Base-by-base conservation (phyloP, 2,329 filamentous ascomycete genomes). In the Curvularia eragrostidis region DNA sequence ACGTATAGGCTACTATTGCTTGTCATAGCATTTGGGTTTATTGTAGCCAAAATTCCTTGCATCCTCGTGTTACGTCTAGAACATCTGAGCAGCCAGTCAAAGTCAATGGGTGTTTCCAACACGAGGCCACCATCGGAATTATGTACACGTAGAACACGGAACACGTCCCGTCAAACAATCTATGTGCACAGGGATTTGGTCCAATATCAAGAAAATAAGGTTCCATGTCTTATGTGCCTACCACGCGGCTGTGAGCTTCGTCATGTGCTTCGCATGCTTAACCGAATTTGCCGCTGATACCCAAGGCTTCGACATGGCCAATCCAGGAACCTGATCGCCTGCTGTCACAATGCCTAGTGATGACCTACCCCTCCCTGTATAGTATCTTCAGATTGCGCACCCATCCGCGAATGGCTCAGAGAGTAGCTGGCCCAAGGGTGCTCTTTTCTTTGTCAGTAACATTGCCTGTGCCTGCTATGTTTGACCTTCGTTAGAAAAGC, bases 221-320 rank as follows among this genome's bases (percentile, higher is more conserved):
- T 48, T n/a, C 21, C 15, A 13, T 23, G 21, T 30, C 23, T 36
- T 21, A 12, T 9, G n/a, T 12, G 32, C 46, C 46, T 19, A 48
- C 19, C 7, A 39, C 56, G 41, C 51, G 56, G 59, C 62, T 58
- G 18, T 52, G 54, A 61, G 59, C 61, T 64, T 65, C 46, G 32
- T 26, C 39, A 51, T 57, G 26, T 47, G 60, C 56, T 63, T 63
- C 54, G 30, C 49, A 54, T 28, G 57, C 64, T 64, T 67, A 67
- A 48, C 66, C 65, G 58, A 52, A 28, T 13, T 39, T 47, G 46
- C 43, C 59, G 59, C 53, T 47, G 56, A 59, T 48, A 44, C 46
- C 32, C 21, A 53, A 24, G 36, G 36, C 34, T 47, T 41, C 55
- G 44, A 46, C 28, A 58, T 41, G 18, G 19, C 46, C 34, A n/a